Percentiles rank a stretch among this genome's conserved stretches.
phyloP scores from a whole-genome alignment of 306 rosid genomes.

The Cucurbita maxima region DNA sequence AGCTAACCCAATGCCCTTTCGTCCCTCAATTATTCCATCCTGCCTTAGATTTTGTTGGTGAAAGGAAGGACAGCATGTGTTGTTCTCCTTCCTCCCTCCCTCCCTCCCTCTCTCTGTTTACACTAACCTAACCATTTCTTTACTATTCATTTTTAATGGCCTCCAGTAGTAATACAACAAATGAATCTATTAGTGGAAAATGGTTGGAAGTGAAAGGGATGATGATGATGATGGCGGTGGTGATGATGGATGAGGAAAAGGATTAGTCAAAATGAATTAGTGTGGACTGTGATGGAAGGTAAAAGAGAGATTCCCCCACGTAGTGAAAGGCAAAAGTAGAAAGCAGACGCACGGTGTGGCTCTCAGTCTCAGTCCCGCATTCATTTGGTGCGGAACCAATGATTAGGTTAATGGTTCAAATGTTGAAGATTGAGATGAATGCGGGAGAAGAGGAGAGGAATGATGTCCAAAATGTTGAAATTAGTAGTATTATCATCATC shows the following conservation, averaged over 20 bases:
- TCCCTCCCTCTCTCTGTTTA: too few species aligned
- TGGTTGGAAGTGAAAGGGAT: too few species aligned
- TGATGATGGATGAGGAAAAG: too few species aligned
- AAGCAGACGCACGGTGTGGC: background rate
- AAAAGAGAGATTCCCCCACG: background rate
- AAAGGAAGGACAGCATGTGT: too few species aligned
- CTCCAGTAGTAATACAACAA: too few species aligned
- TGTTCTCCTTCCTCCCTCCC: too few species aligned
- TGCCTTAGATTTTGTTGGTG: background rate
- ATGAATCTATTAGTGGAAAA: too few species aligned
- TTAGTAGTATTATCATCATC: slow-evolving; percentile 11
- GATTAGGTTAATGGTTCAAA: background rate
- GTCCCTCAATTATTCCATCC: background rate
- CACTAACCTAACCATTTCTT: too few species aligned
- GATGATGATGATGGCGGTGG: too few species aligned
- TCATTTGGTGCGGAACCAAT: background rate
- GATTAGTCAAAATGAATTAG: too few species aligned
- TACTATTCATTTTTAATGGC: too few species aligned
- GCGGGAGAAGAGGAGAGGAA: slow-evolving; percentile 7
- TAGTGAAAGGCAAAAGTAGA: background rate
- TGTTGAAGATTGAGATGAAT: slow-evolving; percentile 14
- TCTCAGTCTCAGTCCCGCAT: background rate
- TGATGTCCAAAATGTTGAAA: slow-evolving; percentile 10
- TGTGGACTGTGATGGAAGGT: background rate
- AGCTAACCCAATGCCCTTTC: background rate